Evolutionary conservation across 768 basidiomycete genomes (phyloP), one percentile per base, ranked within the genome.

Genomic region (Mycena galopus): DNA sequence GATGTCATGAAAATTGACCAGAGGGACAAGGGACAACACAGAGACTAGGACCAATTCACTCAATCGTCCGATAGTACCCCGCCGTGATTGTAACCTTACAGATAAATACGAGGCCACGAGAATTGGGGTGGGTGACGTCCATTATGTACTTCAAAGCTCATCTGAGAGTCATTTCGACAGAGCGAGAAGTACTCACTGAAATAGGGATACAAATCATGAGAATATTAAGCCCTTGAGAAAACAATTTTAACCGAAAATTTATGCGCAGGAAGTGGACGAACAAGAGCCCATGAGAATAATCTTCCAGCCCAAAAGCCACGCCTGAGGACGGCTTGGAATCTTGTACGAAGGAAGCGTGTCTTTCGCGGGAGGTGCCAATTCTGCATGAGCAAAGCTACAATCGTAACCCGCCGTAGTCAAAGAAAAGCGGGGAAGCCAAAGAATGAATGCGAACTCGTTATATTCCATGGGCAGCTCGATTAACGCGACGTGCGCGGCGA

Each of bases 1-100:
- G 51, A 96, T 85, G 72, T 95, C 95, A 73, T 96, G 93, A 33
- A 96, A 83, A 92, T 29, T 21, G 30, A 90, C 84, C 9, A 91
- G 39, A 12, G 73, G 73, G 51, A 74, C 85, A 82, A 92, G 88
- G n/a, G 91, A 87, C 25, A 90, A 78, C 73, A 89, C 80, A 59
- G 83, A 87, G 65, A 86, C 88, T 89, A 70, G 37, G 66, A 47
- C n/a, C 2, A 25, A 11, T 16, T 53, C 17, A n/a, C n/a, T 25
- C 0, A 44, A 47, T n/a, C n/a, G 6, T n/a, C 21, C 6, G 44
- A 37, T 17, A 39, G 11, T 12, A 12, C 14, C 32, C 42, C 16
- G n/a, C 39, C 33, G 21, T 10, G 33, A 65, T 29, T 21, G 23
- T 12, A 42, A 4, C 51, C 73, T 42, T 32, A 60, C 73, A 71